Evolutionary conservation across 768 basidiomycete species (phyloP).

Genomic region (Fibroporia radiculosa): DNA sequence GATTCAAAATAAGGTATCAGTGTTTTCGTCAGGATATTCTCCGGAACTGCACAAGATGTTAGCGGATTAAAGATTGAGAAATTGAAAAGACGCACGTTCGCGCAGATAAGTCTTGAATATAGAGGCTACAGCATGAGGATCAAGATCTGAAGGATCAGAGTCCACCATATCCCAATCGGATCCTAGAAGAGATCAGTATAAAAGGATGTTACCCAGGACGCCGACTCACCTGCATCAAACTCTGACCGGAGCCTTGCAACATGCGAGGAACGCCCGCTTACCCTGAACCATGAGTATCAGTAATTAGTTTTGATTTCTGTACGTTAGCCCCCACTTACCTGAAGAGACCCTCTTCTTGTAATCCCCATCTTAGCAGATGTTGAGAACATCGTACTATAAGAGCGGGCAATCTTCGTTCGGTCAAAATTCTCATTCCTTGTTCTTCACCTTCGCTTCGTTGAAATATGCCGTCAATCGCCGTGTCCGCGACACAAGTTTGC

Average conservation of each 20-base stretch:
- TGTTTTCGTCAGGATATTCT: slow-evolving; percentile 70
- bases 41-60: slow-evolving; percentile 57
- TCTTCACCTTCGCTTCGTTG: slow-evolving; percentile 5
- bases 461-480: slow-evolving; percentile 32
- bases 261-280: slow-evolving; percentile 80
- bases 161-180: slow-evolving; percentile 80
- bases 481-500: slow-evolving; percentile 45
- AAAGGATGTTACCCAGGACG: too few species aligned
- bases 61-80: slow-evolving; percentile 8
- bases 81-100: slow-evolving; percentile 58
- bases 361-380: slow-evolving; percentile 74
- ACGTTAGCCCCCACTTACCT: slow-evolving; percentile 40
- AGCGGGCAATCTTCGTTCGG: slow-evolving; percentile 49
- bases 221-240: slow-evolving; percentile 64
- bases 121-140: slow-evolving; percentile 91
- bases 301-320: neutral
- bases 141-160: slow-evolving; percentile 78
- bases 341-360: slow-evolving; percentile 83
- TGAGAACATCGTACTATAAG: slow-evolving; percentile 77
- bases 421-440: slow-evolving; percentile 14
- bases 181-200: slow-evolving; percentile 34
- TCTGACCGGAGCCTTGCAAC: slow-evolving; percentile 65
- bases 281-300: slow-evolving; percentile 34
- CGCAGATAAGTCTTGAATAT: slow-evolving; percentile 90
- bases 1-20: slow-evolving; percentile 74